Base-by-base conservation (phyloP, 1,139 yeast species). In the Magnusiomyces suaveolens region DNA sequence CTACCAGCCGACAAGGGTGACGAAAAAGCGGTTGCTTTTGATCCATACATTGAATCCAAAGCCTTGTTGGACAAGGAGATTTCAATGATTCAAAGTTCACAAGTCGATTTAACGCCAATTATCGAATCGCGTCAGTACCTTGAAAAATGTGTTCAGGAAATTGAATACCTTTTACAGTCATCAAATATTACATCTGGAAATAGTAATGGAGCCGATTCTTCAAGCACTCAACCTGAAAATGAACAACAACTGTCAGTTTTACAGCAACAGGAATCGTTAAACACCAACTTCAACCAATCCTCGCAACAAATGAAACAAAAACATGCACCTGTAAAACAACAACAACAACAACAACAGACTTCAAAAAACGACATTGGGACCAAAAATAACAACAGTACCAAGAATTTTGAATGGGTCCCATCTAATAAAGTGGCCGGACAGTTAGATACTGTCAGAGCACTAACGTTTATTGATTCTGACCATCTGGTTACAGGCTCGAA, bases 131-230 rank as follows among this genome's bases (percentile, higher is more conserved):
- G 70, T 3, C 62, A 63, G 53, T 66, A 66, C 52, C 62, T 69
- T 18, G 70, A 67, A 48, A 63, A 64, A 53, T 69, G 72, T 56
- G 62, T 70, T 20, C 67, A 66, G 46, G 72, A 69, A 52, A 71
- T 69, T 23, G 68, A 67, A 39, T 65, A 64, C 49, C 56, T 70
- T 54, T 60, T 69, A 36, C 70, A 68, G 54, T 55, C 66, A 6
- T 61, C 67, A 1, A 59, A 59, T 43, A 26, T 59, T 46, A 25
- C 47, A 4, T 24, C 55, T 2, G 43, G 32, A 20, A 26, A 53
- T 46, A n/a, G n/a, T n/a, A 21, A 33, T 20, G 23, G 38, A 10
- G 36, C 12, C 8, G 43, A 29, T 24, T 26, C 24, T 18, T 29
- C 20, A 24, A 41, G 32, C 23, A 38, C 41, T 32, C 52, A 36